Evolutionary conservation across 768 basidiomycete species (phyloP), one percentile per base, ranked within the genome.

Genomic region (Tulasnella sp.): DNA sequence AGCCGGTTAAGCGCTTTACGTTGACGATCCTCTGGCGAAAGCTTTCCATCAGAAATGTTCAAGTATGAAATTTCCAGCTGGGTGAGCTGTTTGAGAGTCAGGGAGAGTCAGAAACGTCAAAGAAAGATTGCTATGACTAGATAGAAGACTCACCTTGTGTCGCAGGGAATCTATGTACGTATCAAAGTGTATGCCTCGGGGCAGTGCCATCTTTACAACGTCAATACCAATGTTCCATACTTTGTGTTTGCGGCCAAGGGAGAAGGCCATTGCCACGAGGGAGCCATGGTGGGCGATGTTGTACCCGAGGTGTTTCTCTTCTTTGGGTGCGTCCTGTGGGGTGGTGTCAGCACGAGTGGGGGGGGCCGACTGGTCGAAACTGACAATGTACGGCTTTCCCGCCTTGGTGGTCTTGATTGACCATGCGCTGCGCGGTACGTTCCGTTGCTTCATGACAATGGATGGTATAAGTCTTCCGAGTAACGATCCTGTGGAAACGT

Each of bases 221-320:
- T 83, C 86, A n/a, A 89, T 72, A 1, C 87, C 87, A 63, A 90
- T 81, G 68, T 87, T 86, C 63, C 85, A 73, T 46, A 90, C 87
- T 57, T 84, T 80, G 42, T 79, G 76, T 54, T 81, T 79, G 8
- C 75, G 74, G 2, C 87, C 87, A 63, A 89, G 86, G 4, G 65
- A 57, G 55, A 61, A 66, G 7, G 65, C 65, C 56, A 66, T 62
- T 1, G 84, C 84, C 78, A 90, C 62, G 6, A 65, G 27, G 19
- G 57, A 62, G n/a, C 55, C 63, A 19, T 57, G 37, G 25, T 61
- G 59, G 14, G 64, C 59, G 19, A 62, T 59, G 48, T 58, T 58
- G 43, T 62, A 65, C 29, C 64, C 64, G 17, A 65, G 41, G 34
- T 49, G 40, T 37, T 61, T 61, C 9, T 61, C 60, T 29, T 60